A percentile compares a stretch with the other conserved stretches of the same genome.
Conservation (phyloP, 108 stramenopile species). For the Epipyxis sp. region DNA sequence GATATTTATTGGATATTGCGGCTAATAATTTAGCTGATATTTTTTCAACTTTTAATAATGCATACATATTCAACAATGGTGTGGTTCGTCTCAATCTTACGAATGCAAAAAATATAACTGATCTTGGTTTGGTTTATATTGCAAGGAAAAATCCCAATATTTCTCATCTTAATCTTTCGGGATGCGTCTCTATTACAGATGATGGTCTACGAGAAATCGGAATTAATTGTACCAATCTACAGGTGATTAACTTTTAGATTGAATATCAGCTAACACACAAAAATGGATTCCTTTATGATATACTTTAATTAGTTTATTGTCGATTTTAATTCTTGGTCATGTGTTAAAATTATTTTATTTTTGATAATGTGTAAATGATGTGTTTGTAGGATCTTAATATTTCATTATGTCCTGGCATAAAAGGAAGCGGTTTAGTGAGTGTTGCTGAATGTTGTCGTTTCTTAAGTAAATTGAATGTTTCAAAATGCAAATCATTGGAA, state of each 20-base stretch:
- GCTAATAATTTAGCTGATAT: neutral
- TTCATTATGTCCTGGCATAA: constrained; percentile 16
- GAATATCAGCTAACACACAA: too few species aligned
- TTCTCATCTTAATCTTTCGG: neutral
- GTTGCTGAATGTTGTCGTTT: constrained; percentile 11
- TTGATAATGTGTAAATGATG: too few species aligned
- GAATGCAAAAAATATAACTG: constrained; percentile 2
- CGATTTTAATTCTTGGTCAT: too few species aligned
- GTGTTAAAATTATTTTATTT: too few species aligned
- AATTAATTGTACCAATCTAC: neutral
- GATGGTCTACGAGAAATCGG: constrained; percentile 17
- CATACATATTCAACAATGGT: too few species aligned
- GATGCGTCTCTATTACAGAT: constrained; percentile 1
- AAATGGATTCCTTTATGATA: too few species aligned
- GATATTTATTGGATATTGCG: constrained; percentile 4
- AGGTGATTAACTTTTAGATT: too few species aligned
- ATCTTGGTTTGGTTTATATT: neutral
- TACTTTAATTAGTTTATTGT: too few species aligned
- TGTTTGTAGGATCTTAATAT: constrained; percentile 19
- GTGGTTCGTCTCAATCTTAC: constrained; percentile 2
- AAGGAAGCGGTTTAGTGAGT: neutral
- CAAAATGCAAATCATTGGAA: neutral
- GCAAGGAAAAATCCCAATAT: neutral
- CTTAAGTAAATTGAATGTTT: neutral
- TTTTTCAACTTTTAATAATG: constrained; percentile 7